Percentiles rank a stretch among this genome's conserved stretches.
phyloP scores from a whole-genome alignment of 345 rosid species.

The Hibiscus syriacus region DNA sequence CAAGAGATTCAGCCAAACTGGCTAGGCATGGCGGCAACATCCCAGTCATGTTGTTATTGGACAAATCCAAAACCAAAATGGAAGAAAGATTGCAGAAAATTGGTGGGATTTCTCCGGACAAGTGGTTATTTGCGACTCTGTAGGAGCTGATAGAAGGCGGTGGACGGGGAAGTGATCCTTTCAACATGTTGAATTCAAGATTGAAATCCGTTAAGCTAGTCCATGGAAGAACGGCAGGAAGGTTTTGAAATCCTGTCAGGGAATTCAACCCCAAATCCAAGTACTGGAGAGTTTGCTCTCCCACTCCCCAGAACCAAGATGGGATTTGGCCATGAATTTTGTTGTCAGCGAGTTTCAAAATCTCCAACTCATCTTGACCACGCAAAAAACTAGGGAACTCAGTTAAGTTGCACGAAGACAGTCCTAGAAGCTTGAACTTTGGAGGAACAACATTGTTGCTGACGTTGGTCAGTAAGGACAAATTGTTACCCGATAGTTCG shows the following conservation, averaged over 20 bases:
- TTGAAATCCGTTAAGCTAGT: neutral
- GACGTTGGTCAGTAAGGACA: neutral
- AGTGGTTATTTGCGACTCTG: neutral
- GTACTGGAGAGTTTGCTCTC: neutral
- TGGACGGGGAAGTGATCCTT: slow-evolving; percentile 11
- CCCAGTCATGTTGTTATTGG: slow-evolving; percentile 1
- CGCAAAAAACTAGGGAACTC: slow-evolving; percentile 18
- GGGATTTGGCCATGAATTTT: slow-evolving; percentile 17
- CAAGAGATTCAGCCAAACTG: neutral
- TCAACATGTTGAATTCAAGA: neutral
- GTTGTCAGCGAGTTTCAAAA: slow-evolving; percentile 14
- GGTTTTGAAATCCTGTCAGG: slow-evolving; percentile 1
- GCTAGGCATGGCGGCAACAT: neutral
- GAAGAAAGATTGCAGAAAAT: neutral
- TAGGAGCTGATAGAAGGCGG: neutral
- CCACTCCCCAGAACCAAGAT: slow-evolving; percentile 8
- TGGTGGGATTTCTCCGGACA: neutral
- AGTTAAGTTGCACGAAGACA: slow-evolving; percentile 19
- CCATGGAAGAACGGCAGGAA: neutral
- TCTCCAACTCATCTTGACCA: neutral
- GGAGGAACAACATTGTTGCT: neutral
- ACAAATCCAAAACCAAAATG: neutral
- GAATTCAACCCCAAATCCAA: slow-evolving; percentile 7
- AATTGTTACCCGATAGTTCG: slow-evolving; percentile 4
- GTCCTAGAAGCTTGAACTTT: neutral